phyloP scores from a whole-genome alignment of 495 filamentous ascomycete genomes.

The Halenospora varia region DNA sequence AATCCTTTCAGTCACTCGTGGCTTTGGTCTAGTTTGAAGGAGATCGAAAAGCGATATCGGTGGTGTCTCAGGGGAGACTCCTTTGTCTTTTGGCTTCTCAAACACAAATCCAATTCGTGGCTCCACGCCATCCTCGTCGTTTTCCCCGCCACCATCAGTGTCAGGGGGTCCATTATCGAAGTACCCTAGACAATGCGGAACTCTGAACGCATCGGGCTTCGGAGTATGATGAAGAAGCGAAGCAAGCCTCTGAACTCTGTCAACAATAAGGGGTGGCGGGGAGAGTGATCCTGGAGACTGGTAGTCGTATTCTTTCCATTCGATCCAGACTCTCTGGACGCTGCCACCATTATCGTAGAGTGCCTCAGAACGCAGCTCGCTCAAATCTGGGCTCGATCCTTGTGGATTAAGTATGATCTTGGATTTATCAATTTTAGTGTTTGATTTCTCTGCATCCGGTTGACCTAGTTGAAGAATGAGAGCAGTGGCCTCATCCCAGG shows the following conservation, averaged over 20 bases:
- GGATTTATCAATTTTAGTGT: slow-evolving; percentile 29
- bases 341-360: slow-evolving; percentile 22
- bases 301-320: slow-evolving; percentile 44
- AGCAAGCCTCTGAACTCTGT: slow-evolving; percentile 35
- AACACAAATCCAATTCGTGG: slow-evolving; percentile 17
- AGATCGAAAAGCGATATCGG: slow-evolving; percentile 16
- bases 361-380: slow-evolving; percentile 33
- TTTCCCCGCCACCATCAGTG: neutral
- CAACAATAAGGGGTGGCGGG: slow-evolving; percentile 31
- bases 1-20: slow-evolving; percentile 14
- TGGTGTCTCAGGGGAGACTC: slow-evolving; percentile 1
- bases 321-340: slow-evolving; percentile 37
- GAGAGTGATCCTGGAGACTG: slow-evolving; percentile 25
- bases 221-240: slow-evolving; percentile 36
- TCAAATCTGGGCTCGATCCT: slow-evolving; percentile 8
- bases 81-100: slow-evolving; percentile 16
- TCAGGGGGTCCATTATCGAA: slow-evolving; percentile 31
- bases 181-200: slow-evolving; percentile 40
- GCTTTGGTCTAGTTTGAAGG: neutral
- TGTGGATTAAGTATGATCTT: slow-evolving; percentile 12
- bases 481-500: slow-evolving; percentile 16
- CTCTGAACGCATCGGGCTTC: slow-evolving; percentile 38
- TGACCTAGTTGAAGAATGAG: slow-evolving; percentile 30
- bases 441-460: slow-evolving; percentile 24
- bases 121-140: slow-evolving; percentile 26